Conservation (phyloP, 257 asterid genomes). For the Plantago ovata region DNA sequence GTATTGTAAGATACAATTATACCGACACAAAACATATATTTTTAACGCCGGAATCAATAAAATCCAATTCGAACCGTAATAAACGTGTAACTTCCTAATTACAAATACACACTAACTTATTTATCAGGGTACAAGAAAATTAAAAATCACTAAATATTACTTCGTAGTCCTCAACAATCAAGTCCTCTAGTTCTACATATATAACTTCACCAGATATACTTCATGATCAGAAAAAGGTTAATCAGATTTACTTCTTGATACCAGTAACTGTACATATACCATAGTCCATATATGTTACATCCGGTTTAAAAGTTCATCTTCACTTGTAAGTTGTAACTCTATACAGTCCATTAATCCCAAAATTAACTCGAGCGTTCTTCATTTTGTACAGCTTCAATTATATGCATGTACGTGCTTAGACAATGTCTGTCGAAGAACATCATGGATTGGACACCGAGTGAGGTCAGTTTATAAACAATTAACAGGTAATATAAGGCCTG, state of each 20-base stretch:
- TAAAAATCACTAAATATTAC: too few relatives aligned
- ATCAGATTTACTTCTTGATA: constrained; percentile 17
- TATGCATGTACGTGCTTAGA: not conserved
- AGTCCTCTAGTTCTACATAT: too few relatives aligned
- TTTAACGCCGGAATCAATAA: too few relatives aligned
- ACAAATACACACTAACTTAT: too few relatives aligned
- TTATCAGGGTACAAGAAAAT: too few relatives aligned
- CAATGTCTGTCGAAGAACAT: not conserved
- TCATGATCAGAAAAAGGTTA: not conserved
- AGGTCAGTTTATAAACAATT: constrained; percentile 36
- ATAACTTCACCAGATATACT: not conserved
- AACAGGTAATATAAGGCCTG: constrained; percentile 40
- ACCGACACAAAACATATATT: too few relatives aligned
- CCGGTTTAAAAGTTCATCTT: constrained; percentile 22
- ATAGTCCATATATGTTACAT: constrained; percentile 28
- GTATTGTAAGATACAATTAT: too few relatives aligned
- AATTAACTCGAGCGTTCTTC: not conserved
- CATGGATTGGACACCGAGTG: too few relatives aligned
- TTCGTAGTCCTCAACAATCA: too few relatives aligned
- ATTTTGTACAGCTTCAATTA: not conserved
- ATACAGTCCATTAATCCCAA: not conserved
- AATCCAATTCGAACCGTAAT: too few relatives aligned
- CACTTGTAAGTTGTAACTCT: constrained; percentile 5
- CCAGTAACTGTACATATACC: constrained; percentile 10
- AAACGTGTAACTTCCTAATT: too few relatives aligned